Percentiles rank a stretch among this genome's conserved stretches.
Conservation (phyloP, 192 early-diverging fungal genomes). For the Umbelopsis sp. region DNA sequence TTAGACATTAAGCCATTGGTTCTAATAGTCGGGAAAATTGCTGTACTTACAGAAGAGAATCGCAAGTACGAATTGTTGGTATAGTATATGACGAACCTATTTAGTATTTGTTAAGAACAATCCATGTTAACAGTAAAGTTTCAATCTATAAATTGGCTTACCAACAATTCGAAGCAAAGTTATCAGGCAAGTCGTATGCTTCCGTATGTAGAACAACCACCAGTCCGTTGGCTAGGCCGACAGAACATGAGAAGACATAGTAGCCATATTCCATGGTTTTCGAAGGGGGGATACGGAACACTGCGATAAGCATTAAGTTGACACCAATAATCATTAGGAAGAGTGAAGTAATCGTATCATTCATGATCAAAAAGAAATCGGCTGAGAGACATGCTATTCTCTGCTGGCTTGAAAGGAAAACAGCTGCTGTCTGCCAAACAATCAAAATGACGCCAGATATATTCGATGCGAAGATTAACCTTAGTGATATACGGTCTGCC, state of each 20-base stretch:
- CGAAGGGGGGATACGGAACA: neutral
- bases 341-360: neutral
- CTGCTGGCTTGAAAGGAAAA: neutral
- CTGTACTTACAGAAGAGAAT: neutral
- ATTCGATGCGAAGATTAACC: neutral
- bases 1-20: neutral
- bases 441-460: neutral
- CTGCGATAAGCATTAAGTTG: neutral
- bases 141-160: neutral
- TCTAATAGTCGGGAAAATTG: neutral
- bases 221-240: neutral
- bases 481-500: conserved; percentile 8
- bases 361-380: neutral
- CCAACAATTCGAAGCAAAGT: neutral
- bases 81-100: neutral
- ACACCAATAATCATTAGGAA: neutral
- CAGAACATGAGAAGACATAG: neutral
- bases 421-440: neutral
- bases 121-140: neutral
- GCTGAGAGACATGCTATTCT: neutral
- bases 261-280: neutral
- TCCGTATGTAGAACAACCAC: neutral
- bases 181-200: neutral
- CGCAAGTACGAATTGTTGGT: neutral
- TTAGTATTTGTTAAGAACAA: neutral